Evolutionary conservation across 2,329 filamentous ascomycete genomes (phyloP), one percentile per base, ranked within the genome.

Genomic region (Aspergillus pseudoviridinutans): DNA sequence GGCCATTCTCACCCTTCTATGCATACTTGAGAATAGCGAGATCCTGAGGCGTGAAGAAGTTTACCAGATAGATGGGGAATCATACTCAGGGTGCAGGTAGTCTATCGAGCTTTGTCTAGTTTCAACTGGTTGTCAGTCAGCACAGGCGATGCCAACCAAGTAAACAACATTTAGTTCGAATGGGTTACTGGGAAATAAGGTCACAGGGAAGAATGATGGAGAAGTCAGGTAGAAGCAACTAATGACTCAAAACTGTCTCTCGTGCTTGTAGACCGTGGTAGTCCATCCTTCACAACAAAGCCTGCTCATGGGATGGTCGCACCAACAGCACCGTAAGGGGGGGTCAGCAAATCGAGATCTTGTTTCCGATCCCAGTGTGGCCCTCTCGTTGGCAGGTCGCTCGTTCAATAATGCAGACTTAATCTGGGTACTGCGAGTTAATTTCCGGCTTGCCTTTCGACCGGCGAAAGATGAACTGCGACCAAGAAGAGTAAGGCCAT

Each of bases 271-370:
- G 3, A 91, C 82, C 49, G 87, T 79, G 1, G 87, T 84, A 10
- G 85, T 84, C 74, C 87, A 87, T 7, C 87, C 87, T 10, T 86
- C 81, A 69, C 88, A 91, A 73, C 88, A 91, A 57, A 74, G 76
- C 14, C 82, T 87, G 62, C 79, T 86, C 87, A 91, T 90, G 51
- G 82, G 82, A 74, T 91, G 88, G 47, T 78, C 78, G 69, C 88
- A 91, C 88, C 88, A 90, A 8, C 87, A 87, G 68, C 87, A 90
- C 62, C 82, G 84, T 27, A 88, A 83, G 66, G 81, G 83, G 61
- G 85, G 86, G 58, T 62, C 63, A 9, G 64, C 55, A 25, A 55
- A 49, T n/a, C 50, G 49, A 22, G 54, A 27, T 49, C 56, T 22
- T 29, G 61, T 62, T 14, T 50, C 55, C 14, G 61, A 35, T 55